These are phyloP conservation scores for Fusarium xyrophilum DNA, from an alignment of 2,329 filamentous ascomycete genomes.

Conservation along the genomic window DNA sequence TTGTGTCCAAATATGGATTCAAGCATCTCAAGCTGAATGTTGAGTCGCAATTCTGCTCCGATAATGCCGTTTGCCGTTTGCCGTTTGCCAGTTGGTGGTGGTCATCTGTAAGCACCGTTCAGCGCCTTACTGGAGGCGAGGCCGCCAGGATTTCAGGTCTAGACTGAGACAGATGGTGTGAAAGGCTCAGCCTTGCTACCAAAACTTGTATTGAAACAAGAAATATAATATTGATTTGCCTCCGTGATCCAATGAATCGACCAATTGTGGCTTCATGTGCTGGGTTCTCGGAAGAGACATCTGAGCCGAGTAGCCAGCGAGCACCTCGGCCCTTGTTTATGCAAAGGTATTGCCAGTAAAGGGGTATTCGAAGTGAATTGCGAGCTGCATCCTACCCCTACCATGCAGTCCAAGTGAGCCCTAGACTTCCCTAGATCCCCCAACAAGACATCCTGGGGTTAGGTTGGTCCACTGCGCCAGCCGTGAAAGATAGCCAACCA, in stretches of 20 bases:
- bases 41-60: not conserved
- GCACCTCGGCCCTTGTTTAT: not conserved
- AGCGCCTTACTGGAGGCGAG: not conserved
- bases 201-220: not conserved
- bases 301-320: not conserved
- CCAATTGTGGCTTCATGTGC: not conserved
- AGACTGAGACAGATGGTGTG: conserved; percentile 5
- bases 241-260: not conserved
- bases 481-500: not conserved
- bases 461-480: not conserved
- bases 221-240: not conserved
- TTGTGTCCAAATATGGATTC: fast-evolving
- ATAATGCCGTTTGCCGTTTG: not conserved
- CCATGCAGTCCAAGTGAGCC: not conserved
- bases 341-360: not conserved
- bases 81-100: not conserved
- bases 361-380: not conserved
- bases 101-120: not conserved
- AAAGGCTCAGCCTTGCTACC: not conserved
- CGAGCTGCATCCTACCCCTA: not conserved
- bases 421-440: not conserved
- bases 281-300: not conserved
- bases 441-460: not conserved
- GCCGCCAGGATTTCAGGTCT: not conserved
- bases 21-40: not conserved